Evolutionary conservation across 768 basidiomycete genomes (phyloP).

Genomic region (Phanerochaete carnosa): DNA sequence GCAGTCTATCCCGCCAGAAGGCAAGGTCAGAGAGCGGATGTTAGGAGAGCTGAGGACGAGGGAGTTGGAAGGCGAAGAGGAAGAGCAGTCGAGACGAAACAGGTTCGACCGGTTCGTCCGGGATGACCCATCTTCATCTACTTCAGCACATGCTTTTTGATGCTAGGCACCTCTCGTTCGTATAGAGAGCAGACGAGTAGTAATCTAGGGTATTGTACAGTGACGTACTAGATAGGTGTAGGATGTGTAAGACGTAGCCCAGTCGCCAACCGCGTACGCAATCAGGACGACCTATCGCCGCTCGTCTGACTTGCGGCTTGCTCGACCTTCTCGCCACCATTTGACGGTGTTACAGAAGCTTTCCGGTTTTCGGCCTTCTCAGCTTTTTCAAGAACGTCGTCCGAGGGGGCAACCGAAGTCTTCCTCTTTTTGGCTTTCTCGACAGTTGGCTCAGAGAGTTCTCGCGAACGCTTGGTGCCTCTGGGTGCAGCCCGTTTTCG

Average conservation of each 20-base stretch:
- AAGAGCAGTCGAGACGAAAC: slow-evolving; percentile 1
- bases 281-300: neutral
- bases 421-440: slow-evolving; percentile 8
- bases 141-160: neutral
- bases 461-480: slow-evolving; percentile 1
- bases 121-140: neutral
- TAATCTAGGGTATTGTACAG: neutral
- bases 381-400: neutral
- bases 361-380: neutral
- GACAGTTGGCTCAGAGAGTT: neutral
- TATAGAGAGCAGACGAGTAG: neutral
- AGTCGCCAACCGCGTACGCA: neutral
- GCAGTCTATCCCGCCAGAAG: neutral
- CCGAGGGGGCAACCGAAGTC: slow-evolving; percentile 12
- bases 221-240: neutral
- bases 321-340: neutral
- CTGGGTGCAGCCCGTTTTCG: neutral
- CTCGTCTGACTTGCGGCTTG: neutral
- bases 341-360: neutral
- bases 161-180: neutral
- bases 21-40: neutral
- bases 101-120: slow-evolving; percentile 5
- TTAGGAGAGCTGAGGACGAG: neutral
- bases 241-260: neutral
- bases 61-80: neutral